Evolutionary conservation across 768 basidiomycete genomes (phyloP), one percentile per base, ranked within the genome.

Genomic region (Coprinellus aureogranulatus): DNA sequence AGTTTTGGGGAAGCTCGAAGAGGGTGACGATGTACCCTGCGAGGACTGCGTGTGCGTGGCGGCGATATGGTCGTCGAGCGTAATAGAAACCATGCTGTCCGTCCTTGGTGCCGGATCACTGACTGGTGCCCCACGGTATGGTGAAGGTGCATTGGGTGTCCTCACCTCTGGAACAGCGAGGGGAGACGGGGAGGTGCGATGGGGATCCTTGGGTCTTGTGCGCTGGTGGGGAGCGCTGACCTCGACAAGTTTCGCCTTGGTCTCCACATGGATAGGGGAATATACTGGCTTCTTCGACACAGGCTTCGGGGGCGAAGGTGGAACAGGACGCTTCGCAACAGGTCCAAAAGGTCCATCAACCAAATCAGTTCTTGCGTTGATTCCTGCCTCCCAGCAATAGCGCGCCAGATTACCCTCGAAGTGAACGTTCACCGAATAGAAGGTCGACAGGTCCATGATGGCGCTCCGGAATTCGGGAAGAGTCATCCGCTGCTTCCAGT

Each of bases 381-480:
- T 22, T 2, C 82, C 84, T n/a, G 80, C 82, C 70, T 92, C 89
- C 88, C 89, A 90, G 4, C 85, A 77, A 61, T 88, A 89, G 41
- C 85, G 80, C 28, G 90, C 89, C 76, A 91, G 86, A 66, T 86
- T 89, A 47, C 88, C 89, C 66, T 91, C 89, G 61, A 91, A 90
- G 56, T 91, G 76, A 47, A 84, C 89, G 58, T 83, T 85, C n/a
- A 82, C 80, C 4, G 86, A 82, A 63, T 92, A 92, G 70, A 92
- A 90, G 58, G 75, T 82, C 41, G 76, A 72, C 41, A 91, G 76
- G 12, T 75, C 74, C 61, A 81, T 76, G 59, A 91, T 75, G 30
- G 81, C 81, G 40, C 75, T 67, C 30, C 86, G 82, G 53, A 91
- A 73, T 64, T 86, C 81, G 2, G 68, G 61, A 14, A 84, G 67